Evolutionary conservation across 2,329 filamentous ascomycete genomes (phyloP).

Genomic region (Penicillium sp.): DNA sequence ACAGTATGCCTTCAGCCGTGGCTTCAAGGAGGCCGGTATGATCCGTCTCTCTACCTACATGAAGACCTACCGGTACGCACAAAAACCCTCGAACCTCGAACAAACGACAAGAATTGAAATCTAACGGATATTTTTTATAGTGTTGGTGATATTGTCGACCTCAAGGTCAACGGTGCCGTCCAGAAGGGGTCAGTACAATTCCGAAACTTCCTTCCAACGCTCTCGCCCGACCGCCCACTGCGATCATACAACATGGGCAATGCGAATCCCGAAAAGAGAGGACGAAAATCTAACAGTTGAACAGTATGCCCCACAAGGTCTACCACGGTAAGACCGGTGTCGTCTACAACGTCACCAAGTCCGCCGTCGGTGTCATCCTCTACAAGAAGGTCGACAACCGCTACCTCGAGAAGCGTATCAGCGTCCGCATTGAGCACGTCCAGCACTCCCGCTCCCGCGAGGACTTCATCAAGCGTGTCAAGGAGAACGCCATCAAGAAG

Average conservation of each 20-base stretch:
- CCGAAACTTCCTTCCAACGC: conserved; percentile 14
- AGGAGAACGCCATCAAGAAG: conserved; percentile 91
- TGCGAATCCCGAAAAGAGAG: neutral
- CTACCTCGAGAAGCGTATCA: conserved; percentile 99
- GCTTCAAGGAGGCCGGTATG: conserved; percentile 93
- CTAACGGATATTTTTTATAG: conserved; percentile 54
- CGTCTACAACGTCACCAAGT: conserved; percentile 99
- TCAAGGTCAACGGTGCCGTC: conserved; percentile 97
- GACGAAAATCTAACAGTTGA: conserved; percentile 28
- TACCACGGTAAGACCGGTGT: conserved; percentile 99
- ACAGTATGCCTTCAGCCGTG: conserved; percentile 86
- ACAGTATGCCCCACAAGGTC: conserved; percentile 97
- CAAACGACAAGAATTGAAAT: conserved; percentile 28
- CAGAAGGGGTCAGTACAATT: conserved; percentile 81
- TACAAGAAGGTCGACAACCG: conserved; percentile 99
- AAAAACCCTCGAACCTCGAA: conserved; percentile 20
- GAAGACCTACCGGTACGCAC: conserved; percentile 77
- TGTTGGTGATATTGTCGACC: conserved; percentile 98
- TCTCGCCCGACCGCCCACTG: neutral
- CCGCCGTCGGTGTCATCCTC: conserved; percentile 95
- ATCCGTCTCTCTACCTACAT: conserved; percentile 95
- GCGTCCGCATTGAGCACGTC: conserved; percentile 98
- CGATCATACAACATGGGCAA: conserved; percentile 8
- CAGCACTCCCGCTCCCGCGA: conserved; percentile 90
- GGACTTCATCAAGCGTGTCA: conserved; percentile 94